phyloP scores from a whole-genome alignment of 2,329 filamentous ascomycete species.

The Pyrenochaeta sp. region DNA sequence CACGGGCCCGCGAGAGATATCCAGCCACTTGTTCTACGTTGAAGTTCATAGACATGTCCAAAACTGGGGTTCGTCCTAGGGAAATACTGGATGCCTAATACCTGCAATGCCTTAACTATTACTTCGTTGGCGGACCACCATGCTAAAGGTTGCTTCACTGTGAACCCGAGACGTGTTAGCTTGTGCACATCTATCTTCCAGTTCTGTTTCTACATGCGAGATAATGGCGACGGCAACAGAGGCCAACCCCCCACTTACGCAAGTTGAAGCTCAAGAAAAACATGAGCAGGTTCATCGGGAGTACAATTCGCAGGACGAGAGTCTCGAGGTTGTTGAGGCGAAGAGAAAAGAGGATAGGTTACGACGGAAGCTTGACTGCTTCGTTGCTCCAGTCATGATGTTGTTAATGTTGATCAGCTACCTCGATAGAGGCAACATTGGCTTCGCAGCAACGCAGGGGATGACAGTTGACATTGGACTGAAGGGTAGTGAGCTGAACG shows the following conservation, averaged over 20 bases:
- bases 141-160: no score
- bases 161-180: background rate
- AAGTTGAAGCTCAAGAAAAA: conserved; percentile 19
- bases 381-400: conserved; percentile 48
- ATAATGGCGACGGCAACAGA: conserved; percentile 1
- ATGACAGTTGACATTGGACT: conserved; percentile 41
- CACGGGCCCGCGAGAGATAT: no score
- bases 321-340: conserved; percentile 14
- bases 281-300: conserved; percentile 23
- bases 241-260: conserved; percentile 3
- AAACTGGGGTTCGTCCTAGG: no score
- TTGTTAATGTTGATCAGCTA: conserved; percentile 47
- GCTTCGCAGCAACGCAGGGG: conserved; percentile 46
- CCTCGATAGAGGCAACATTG: conserved; percentile 47
- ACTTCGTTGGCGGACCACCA: no score
- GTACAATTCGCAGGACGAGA: conserved; percentile 31
- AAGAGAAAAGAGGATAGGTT: conserved; percentile 38
- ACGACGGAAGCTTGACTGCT: conserved; percentile 42
- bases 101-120: no score
- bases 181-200: background rate
- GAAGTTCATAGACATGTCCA: no score
- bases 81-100: no score
- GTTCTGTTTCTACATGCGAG: background rate
- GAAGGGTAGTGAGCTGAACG: conserved; percentile 37
- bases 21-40: no score